These are phyloP conservation scores for Colletotrichum sp. DNA, from an alignment of 2,329 filamentous ascomycete genomes.

Conservation along the genomic window DNA sequence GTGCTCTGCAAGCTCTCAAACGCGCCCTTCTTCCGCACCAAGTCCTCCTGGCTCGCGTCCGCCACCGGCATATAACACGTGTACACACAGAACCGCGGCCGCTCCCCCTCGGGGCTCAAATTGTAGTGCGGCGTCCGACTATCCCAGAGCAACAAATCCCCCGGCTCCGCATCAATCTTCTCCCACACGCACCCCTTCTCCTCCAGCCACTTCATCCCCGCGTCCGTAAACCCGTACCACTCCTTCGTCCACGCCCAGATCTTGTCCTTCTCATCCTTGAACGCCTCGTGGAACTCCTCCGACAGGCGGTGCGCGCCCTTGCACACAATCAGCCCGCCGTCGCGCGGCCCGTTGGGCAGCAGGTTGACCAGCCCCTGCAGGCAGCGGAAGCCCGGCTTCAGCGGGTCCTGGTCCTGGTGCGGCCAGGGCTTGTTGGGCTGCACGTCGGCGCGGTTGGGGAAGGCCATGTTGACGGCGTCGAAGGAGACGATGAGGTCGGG, in stretches of 20 bases:
- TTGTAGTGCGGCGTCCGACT: slow-evolving; percentile 21
- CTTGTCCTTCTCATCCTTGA: not conserved
- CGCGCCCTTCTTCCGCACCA: slow-evolving; percentile 19
- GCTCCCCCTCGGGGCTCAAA: slow-evolving; percentile 13
- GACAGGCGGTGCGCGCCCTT: slow-evolving; percentile 11
- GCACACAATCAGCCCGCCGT: slow-evolving; percentile 4
- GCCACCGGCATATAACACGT: slow-evolving; percentile 24
- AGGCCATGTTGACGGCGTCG: slow-evolving; percentile 7
- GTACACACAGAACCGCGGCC: slow-evolving; percentile 25
- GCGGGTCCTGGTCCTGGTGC: slow-evolving; percentile 5
- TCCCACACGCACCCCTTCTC: slow-evolving; percentile 18
- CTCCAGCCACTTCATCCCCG: slow-evolving; percentile 22
- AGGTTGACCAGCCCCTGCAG: not conserved
- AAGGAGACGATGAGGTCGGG: slow-evolving; percentile 1
- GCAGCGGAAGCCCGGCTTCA: not conserved
- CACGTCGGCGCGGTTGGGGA: slow-evolving; percentile 2
- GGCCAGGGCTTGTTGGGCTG: slow-evolving; percentile 1
- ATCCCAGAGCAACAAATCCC: slow-evolving; percentile 40
- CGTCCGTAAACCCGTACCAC: slow-evolving; percentile 18
- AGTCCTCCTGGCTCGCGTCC: slow-evolving; percentile 23
- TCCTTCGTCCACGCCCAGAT: slow-evolving; percentile 30
- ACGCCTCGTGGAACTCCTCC: slow-evolving; percentile 21
- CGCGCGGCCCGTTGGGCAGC: not conserved
- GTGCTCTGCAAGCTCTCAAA: slow-evolving; percentile 29
- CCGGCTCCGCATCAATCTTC: slow-evolving; percentile 36